Evolutionary conservation across 2,329 filamentous ascomycete genomes (phyloP), one percentile per base, ranked within the genome.

Genomic region (Hymenoscyphus infarciens): DNA sequence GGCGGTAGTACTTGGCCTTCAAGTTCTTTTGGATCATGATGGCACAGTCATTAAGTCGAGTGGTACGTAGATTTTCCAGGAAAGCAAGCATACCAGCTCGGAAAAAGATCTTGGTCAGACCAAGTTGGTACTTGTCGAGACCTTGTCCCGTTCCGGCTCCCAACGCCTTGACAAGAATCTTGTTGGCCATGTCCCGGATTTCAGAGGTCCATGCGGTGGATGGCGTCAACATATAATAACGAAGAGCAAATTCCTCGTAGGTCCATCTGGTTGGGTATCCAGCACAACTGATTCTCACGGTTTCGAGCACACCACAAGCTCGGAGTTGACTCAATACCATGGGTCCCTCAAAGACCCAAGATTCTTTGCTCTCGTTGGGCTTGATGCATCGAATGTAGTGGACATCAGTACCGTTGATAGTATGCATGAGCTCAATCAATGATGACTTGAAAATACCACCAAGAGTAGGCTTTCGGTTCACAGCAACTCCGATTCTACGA

Each of bases 381-480:
- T 99, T 99, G 79, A 99, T 98, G 76, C 95, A 99, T 70, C 95
- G 88, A 74, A 99, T 99, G 77, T 99, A 99, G 77, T 99, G 95
- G 22, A 98, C 95, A 75, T 99, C 95, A 2, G 95, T 99, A 69
- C 91, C 93, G 77, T 96, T 97, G 78, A 99, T 99, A 5, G 95
- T 99, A 75, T 87, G 84, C 94, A 99, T 99, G 59, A 99, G 85
- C 78, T 99, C 95, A 71, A 99, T 98, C 72, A 99, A 81, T 8
- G 95, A 98, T 2, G 93, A 97, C 75, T 97, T 96, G 87, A 99
- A 99, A 69, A 99, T 99, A 66, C 95, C 95, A 77, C 95, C 95
- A 33, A 99, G 86, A 1, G 95, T 99, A 39, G 95, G 95, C 78
- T 99, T 99, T 75, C 94, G 87, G 79, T 96, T 96, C 67, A 96